Conservation (phyloP, 2,329 filamentous ascomycete species). For the Samsoniella hepiali region DNA sequence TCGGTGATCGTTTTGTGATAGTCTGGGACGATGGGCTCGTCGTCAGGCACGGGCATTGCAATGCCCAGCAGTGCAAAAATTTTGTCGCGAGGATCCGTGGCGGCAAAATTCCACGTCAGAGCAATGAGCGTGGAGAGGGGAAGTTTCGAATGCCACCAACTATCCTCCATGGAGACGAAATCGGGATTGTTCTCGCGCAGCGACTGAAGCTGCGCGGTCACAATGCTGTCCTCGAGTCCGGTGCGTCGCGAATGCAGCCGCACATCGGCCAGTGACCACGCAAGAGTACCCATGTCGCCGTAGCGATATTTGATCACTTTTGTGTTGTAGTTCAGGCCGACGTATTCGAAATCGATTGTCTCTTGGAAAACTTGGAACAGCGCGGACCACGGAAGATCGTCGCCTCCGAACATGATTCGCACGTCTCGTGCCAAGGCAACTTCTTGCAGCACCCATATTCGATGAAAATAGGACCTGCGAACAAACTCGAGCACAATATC, state of each 20-base stretch:
- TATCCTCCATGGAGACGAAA: constrained; percentile 7
- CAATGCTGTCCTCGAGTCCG: constrained; percentile 10
- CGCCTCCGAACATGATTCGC: constrained; percentile 21
- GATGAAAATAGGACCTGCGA: constrained; percentile 20
- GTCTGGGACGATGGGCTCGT: constrained; percentile 15
- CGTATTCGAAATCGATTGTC: constrained; percentile 15
- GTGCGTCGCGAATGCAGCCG: constrained; percentile 10
- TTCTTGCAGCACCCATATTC: constrained; percentile 25
- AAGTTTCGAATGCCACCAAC: not conserved
- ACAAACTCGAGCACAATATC: constrained; percentile 7
- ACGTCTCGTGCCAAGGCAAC: constrained; percentile 18
- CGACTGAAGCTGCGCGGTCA: constrained; percentile 2
- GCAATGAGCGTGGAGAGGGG: constrained; percentile 14
- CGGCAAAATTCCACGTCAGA: constrained; percentile 21
- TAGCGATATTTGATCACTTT: constrained; percentile 13
- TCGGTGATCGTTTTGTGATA: constrained; percentile 16
- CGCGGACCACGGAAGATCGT: not conserved
- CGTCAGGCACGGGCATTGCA: not conserved
- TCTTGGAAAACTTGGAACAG: constrained; percentile 15
- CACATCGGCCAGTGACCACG: constrained; percentile 15
- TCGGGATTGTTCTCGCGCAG: not conserved
- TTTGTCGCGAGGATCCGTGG: constrained; percentile 22
- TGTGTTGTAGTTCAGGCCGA: constrained; percentile 10
- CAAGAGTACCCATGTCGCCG: constrained; percentile 15
- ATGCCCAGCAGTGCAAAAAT: constrained; percentile 22